Base-by-base conservation (phyloP, 1,139 yeast species). In the Maudiozyma humilis region DNA sequence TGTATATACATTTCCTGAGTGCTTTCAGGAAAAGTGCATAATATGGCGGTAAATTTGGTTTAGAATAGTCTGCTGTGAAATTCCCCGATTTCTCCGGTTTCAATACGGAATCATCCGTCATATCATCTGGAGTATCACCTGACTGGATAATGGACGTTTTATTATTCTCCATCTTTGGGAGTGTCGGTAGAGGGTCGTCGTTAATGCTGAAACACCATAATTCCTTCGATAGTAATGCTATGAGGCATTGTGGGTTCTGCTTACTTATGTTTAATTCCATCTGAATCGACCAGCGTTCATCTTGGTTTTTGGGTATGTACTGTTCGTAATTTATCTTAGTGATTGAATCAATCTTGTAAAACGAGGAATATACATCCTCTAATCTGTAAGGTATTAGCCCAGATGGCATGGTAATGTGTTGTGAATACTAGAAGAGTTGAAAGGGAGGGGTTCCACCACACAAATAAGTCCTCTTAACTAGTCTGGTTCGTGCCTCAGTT, bases 21-120 rank as follows among this genome's bases (percentile, higher is more conserved):
- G 89, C 80, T 48, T 76, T 76, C 30, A 79, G 56, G 43, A 82
- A 75, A n/a, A 83, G 67, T 3, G 78, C 69, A 57, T 70, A 70
- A 42, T 73, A 75, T 52, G 66, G 75, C 37, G 73, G 75, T 46
- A 69, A 60, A 56, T 62, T 67, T 4, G 61, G 66, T 46, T 54
- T 63, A 13, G 68, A 62, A 44, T 60, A 60, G 41, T 60, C 61
- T n/a, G 65, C 54, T 19, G 54, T 58, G 33, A 63, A 63, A 15
- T 55, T 50, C 10, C 66, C 66, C 16, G 47, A 45, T 44, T 62
- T 61, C 34, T 52, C 57, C 7, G 62, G 57, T 12, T 40, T 34
- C 37, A 40, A 20, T 3, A 10, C n/a, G 13, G 31, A 25, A 14
- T 27, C 29, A 12, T 36, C 30, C 15, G 14, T 27, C 17, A n/a